phyloP scores from a whole-genome alignment of 768 basidiomycete species.

The Hericium erinaceus region DNA sequence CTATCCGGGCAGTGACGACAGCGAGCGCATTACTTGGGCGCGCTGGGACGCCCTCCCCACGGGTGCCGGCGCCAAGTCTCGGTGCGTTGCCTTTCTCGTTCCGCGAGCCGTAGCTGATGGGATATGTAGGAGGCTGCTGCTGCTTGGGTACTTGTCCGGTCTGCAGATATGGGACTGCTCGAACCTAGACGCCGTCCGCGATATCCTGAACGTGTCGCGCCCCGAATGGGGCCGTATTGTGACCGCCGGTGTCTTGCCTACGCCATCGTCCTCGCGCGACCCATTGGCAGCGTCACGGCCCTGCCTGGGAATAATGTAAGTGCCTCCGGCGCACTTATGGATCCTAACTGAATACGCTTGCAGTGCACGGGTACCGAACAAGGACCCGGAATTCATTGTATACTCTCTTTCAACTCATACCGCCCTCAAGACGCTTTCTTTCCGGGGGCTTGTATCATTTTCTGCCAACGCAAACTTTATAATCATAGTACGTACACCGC shows the following conservation, averaged over 20 bases:
- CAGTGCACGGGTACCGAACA: conserved; percentile 14
- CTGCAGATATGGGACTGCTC: conserved; percentile 59
- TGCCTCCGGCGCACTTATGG: background rate
- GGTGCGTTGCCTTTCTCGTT: conserved; percentile 5
- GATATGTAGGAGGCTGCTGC: conserved; percentile 31
- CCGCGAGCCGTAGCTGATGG: background rate
- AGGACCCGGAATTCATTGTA: conserved; percentile 25
- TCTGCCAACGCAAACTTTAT: conserved; percentile 39
- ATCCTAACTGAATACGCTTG: background rate
- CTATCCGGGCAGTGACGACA: conserved; percentile 21
- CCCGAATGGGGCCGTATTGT: conserved; percentile 25
- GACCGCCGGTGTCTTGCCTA: conserved; percentile 33
- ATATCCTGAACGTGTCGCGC: conserved; percentile 42
- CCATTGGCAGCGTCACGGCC: conserved; percentile 24
- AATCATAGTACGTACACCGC: conserved; percentile 40
- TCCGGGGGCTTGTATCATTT: conserved; percentile 36
- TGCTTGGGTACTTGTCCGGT: conserved; percentile 44
- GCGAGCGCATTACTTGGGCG: conserved; percentile 35
- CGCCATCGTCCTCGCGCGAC: conserved; percentile 22
- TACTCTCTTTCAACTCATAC: conserved; percentile 42
- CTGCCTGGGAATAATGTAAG: conserved; percentile 28
- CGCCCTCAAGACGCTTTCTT: conserved; percentile 37
- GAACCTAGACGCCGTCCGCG: conserved; percentile 38
- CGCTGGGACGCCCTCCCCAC: conserved; percentile 30
- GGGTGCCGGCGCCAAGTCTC: conserved; percentile 5